Evolutionary conservation across 1,139 yeast species (phyloP).

Genomic region (Zhuliangozyma blackwelliae): DNA sequence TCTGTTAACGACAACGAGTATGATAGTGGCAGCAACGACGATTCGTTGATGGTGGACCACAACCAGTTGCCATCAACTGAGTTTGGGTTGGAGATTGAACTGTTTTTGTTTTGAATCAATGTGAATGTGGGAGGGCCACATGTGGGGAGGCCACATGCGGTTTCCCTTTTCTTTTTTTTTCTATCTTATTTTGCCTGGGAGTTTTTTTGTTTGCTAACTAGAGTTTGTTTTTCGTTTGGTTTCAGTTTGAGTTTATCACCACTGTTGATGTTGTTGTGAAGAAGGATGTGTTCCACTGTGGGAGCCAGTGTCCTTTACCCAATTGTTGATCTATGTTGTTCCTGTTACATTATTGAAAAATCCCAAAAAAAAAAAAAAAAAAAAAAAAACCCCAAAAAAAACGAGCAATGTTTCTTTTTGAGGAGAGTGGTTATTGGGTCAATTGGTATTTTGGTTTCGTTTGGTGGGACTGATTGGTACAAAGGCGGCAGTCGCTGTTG

Average conservation of each 20-base stretch:
- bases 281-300: neutral
- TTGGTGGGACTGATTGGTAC: no score
- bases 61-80: slow-evolving; percentile 5
- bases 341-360: slow-evolving; percentile 4
- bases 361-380: slow-evolving; percentile 6
- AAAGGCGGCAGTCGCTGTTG: no score
- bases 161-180: slow-evolving; percentile 3
- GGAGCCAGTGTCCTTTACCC: no score
- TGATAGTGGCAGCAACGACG: slow-evolving; percentile 6
- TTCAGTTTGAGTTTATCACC: no score
- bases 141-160: slow-evolving; percentile 6
- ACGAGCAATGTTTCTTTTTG: slow-evolving; percentile 9
- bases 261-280: neutral
- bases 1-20: slow-evolving; percentile 9
- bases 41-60: neutral
- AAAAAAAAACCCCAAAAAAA: slow-evolving; percentile 10
- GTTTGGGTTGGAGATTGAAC: slow-evolving; percentile 21
- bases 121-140: neutral
- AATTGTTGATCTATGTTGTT: neutral
- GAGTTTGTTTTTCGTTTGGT: neutral
- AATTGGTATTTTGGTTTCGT: neutral
- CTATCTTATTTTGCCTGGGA: slow-evolving; percentile 4
- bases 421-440: neutral
- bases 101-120: slow-evolving; percentile 20
- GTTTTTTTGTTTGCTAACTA: neutral